These are phyloP conservation scores for Borovskyia barvae DNA, from an alignment of 208 protist genomes.

Conservation along the genomic window DNA sequence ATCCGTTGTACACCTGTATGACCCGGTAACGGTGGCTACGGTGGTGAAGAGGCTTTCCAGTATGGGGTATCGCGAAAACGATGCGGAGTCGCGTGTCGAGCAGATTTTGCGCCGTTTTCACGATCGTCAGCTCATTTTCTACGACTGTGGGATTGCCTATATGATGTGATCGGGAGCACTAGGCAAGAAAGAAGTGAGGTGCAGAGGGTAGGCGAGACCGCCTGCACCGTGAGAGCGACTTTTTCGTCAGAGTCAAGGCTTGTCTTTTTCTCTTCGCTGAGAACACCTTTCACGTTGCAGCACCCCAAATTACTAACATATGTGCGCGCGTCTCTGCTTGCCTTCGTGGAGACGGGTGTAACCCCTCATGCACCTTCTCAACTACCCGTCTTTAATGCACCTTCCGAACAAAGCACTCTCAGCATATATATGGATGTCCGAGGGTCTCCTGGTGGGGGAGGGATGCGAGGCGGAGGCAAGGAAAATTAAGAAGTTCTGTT, in stretches of 20 bases:
- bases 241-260: no score
- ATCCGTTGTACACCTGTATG: conserved; percentile 76
- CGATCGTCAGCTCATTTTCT: conserved; percentile 75
- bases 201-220: not conserved
- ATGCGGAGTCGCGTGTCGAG: conserved; percentile 44
- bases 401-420: no score
- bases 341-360: no score
- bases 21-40: conserved; percentile 72
- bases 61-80: conserved; percentile 53
- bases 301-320: no score
- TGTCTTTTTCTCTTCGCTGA: no score
- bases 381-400: no score
- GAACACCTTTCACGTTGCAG: no score
- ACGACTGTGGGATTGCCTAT: conserved; percentile 83
- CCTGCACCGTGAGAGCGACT: not conserved
- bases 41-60: conserved; percentile 78
- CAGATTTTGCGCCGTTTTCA: conserved; percentile 65
- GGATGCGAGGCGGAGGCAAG: no score
- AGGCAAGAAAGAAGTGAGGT: not conserved
- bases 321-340: no score
- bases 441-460: no score
- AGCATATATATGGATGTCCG: no score
- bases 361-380: no score
- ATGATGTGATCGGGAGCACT: conserved; percentile 41
- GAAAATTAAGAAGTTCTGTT: not conserved